These are phyloP conservation scores for Phylloboletellus chloephorus DNA, from an alignment of 1,284 basidiomycete genomes.

Conservation along the genomic window DNA sequence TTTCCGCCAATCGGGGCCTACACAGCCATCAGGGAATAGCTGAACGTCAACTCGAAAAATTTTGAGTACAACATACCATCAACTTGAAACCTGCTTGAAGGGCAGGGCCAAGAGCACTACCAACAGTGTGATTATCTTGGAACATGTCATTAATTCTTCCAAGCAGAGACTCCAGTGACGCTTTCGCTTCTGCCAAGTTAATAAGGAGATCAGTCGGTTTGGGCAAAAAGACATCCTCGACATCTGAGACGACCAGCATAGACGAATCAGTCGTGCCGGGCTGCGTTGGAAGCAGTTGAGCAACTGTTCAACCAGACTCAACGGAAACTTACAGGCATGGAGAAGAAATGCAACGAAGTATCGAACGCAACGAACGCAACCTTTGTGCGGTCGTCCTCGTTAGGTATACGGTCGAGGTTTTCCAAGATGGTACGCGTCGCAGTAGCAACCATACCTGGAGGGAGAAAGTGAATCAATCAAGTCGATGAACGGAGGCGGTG, in stretches of 20 bases:
- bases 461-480: slow-evolving; percentile 5
- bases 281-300: slow-evolving; percentile 33
- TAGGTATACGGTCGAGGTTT: slow-evolving; percentile 91
- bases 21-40: slow-evolving; percentile 14
- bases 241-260: slow-evolving; percentile 96
- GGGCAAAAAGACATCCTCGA: slow-evolving; percentile 96
- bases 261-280: slow-evolving; percentile 80
- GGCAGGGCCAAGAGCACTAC: slow-evolving; percentile 93
- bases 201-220: slow-evolving; percentile 95
- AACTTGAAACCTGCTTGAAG: slow-evolving; percentile 95
- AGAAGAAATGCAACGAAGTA: slow-evolving; percentile 94
- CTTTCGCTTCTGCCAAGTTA: slow-evolving; percentile 84
- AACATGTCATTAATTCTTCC: slow-evolving; percentile 93
- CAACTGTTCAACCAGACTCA: background rate
- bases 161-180: slow-evolving; percentile 79
- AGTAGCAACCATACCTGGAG: slow-evolving; percentile 91
- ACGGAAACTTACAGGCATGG: slow-evolving; percentile 57
- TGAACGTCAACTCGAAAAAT: background rate
- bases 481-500: background rate
- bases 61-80: slow-evolving; percentile 50
- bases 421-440: slow-evolving; percentile 95
- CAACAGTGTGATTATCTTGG: slow-evolving; percentile 86
- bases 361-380: slow-evolving; percentile 93
- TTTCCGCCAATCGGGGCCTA: slow-evolving; percentile 91
- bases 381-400: slow-evolving; percentile 91